A percentile compares a stretch with the other conserved stretches of the same genome.
Evolutionary conservation across 371 early-diverging fungal species (phyloP).

Genomic region (Mucor sp.): DNA sequence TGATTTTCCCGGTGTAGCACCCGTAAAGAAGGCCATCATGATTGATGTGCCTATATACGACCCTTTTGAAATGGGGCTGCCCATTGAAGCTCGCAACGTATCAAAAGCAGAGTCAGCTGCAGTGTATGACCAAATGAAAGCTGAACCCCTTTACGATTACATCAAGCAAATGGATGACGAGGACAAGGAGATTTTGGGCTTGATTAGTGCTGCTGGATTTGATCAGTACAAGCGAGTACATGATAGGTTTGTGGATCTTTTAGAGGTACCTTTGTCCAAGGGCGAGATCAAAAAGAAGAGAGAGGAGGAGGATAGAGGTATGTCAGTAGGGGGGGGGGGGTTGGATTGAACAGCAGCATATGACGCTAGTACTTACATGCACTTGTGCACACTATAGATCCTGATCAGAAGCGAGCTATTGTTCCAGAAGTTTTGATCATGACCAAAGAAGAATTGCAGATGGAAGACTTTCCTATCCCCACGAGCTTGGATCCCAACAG

Average conservation of each 20-base stretch:
- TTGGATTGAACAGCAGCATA: neutral
- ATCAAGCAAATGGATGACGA: slow-evolving; percentile 12
- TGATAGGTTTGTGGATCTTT: slow-evolving; percentile 29
- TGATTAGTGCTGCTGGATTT: slow-evolving; percentile 23
- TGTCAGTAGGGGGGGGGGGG: neutral
- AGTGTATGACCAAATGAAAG: slow-evolving; percentile 15
- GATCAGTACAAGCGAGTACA: slow-evolving; percentile 26
- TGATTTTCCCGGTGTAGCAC: slow-evolving; percentile 16
- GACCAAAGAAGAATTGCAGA: slow-evolving; percentile 36
- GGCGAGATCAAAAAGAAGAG: slow-evolving; percentile 26
- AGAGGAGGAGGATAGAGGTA: slow-evolving; percentile 22
- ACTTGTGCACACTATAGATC: neutral
- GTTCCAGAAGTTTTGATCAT: slow-evolving; percentile 32
- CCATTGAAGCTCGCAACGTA: slow-evolving; percentile 15
- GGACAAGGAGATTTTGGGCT: slow-evolving; percentile 11
- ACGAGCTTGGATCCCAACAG: slow-evolving; percentile 26
- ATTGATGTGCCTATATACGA: slow-evolving; percentile 31
- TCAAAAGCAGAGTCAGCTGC: slow-evolving; percentile 11
- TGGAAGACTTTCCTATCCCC: slow-evolving; percentile 54
- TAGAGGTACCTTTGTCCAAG: slow-evolving; percentile 33
- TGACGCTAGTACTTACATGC: neutral
- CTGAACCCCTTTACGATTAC: neutral
- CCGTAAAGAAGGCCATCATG: slow-evolving; percentile 22
- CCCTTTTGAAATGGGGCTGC: slow-evolving; percentile 22
- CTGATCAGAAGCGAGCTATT: slow-evolving; percentile 13